Conservation (phyloP, 2,329 filamentous ascomycete species). For the Talaromyces marneffei region DNA sequence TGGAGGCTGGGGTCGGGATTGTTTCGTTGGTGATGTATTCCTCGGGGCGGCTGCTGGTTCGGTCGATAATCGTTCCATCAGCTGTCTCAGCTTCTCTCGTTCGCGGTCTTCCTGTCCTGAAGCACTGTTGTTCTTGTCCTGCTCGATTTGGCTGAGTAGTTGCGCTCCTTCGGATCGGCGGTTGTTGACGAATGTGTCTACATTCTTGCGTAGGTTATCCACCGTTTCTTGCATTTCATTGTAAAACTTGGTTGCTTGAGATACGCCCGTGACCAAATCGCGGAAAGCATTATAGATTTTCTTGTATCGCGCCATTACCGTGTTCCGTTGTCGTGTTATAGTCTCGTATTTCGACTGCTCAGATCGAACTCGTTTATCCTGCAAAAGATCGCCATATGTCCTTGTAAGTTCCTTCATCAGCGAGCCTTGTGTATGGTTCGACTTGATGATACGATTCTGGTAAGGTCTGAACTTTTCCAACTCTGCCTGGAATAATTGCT, state of each 20-base stretch:
- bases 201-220: constrained; percentile 87
- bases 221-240: constrained; percentile 93
- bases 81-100: constrained; percentile 72
- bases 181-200: constrained; percentile 95
- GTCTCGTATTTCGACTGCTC: constrained; percentile 94
- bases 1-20: constrained; percentile 29
- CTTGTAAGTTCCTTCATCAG: constrained; percentile 91
- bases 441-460: constrained; percentile 83
- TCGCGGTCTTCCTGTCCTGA: constrained; percentile 69
- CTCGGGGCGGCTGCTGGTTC: constrained; percentile 43
- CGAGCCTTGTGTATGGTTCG: constrained; percentile 89
- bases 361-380: constrained; percentile 86
- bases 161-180: constrained; percentile 84
- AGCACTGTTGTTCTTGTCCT: constrained; percentile 59
- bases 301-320: constrained; percentile 81
- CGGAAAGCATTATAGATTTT: constrained; percentile 88
- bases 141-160: constrained; percentile 80
- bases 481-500: constrained; percentile 87
- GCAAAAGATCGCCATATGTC: constrained; percentile 78
- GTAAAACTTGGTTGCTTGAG: constrained; percentile 89
- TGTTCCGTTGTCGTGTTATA: constrained; percentile 74
- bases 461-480: constrained; percentile 96
- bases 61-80: constrained; percentile 96
- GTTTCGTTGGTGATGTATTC: constrained; percentile 30
- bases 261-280: constrained; percentile 77